Percentiles rank a stretch among this genome's conserved stretches.
These are phyloP conservation scores for Tranzscheliella williamsii DNA, from an alignment of 1,284 basidiomycete genomes.

Conservation along the genomic window DNA sequence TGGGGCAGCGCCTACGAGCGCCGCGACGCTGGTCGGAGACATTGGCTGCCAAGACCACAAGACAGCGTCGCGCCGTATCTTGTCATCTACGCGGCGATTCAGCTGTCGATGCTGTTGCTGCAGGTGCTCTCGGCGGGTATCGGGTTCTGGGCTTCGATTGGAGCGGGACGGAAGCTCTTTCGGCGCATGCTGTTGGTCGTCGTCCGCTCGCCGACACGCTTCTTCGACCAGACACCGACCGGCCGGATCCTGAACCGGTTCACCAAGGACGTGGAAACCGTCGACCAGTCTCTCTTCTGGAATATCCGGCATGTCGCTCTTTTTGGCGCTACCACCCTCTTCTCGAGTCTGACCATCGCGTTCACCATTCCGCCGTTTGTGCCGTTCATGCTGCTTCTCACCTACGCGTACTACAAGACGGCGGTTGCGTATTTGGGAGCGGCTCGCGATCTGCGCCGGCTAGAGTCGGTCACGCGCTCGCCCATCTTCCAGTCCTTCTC, in stretches of 20 bases:
- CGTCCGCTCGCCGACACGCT: slow-evolving; percentile 71
- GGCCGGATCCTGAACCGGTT: slow-evolving; percentile 83
- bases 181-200: slow-evolving; percentile 66
- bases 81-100: slow-evolving; percentile 72
- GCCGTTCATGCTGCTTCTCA: slow-evolving; percentile 59
- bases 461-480: slow-evolving; percentile 71
- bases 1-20: slow-evolving; percentile 22
- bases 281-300: slow-evolving; percentile 71
- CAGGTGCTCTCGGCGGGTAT: slow-evolving; percentile 69
- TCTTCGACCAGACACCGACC: slow-evolving; percentile 81
- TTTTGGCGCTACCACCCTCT: slow-evolving; percentile 69
- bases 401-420: slow-evolving; percentile 61
- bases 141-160: slow-evolving; percentile 69
- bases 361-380: slow-evolving; percentile 63
- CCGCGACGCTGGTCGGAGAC: not conserved
- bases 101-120: slow-evolving; percentile 67
- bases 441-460: slow-evolving; percentile 82
- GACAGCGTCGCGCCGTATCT: slow-evolving; percentile 72
- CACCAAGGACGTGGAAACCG: slow-evolving; percentile 76
- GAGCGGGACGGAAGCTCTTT: slow-evolving; percentile 70
- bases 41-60: slow-evolving; percentile 27
- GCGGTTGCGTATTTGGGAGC: slow-evolving; percentile 83
- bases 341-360: slow-evolving; percentile 73
- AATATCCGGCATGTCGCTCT: slow-evolving; percentile 58
- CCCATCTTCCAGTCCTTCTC: slow-evolving; percentile 80